These are phyloP conservation scores for Podospora fimiseda DNA, from an alignment of 495 filamentous ascomycete species.

Conservation along the genomic window DNA sequence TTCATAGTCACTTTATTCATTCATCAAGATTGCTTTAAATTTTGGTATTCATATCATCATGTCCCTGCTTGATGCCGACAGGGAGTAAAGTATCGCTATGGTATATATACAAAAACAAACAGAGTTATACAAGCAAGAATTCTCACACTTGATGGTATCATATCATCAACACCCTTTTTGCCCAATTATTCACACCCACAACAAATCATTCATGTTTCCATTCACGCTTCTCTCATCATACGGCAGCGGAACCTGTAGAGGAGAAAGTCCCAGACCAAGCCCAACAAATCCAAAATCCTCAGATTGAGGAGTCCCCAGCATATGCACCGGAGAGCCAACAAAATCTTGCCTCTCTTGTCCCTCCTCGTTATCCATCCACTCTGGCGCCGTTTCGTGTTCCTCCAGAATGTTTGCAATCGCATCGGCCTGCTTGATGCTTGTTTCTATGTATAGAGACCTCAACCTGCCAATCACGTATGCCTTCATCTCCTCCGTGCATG, in stretches of 20 bases:
- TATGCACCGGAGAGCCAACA: neutral
- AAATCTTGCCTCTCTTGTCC: neutral
- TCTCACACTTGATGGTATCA: neutral
- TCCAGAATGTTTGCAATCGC: slow-evolving; percentile 27
- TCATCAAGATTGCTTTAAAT: no score
- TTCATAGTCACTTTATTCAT: no score
- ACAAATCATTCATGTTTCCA: slow-evolving; percentile 3
- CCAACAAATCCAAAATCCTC: neutral
- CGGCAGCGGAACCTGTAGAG: slow-evolving; percentile 1
- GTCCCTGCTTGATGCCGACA: no score
- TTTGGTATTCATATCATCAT: no score
- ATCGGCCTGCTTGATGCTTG: slow-evolving; percentile 29
- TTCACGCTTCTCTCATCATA: neutral
- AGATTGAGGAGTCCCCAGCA: neutral
- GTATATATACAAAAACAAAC: neutral
- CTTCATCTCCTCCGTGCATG: slow-evolving; percentile 23
- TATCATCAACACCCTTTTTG: neutral
- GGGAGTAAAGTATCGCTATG: no score
- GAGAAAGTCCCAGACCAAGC: slow-evolving; percentile 10
- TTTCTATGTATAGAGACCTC: slow-evolving; percentile 28
- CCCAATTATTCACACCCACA: slow-evolving; percentile 2
- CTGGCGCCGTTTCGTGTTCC: slow-evolving; percentile 16
- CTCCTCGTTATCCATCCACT: slow-evolving; percentile 6
- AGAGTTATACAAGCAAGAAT: neutral
- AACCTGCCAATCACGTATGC: slow-evolving; percentile 27